Evolutionary conservation across 257 asterid genomes (phyloP), one percentile per base, ranked within the genome.

Genomic region (Penstemon newberryi): DNA sequence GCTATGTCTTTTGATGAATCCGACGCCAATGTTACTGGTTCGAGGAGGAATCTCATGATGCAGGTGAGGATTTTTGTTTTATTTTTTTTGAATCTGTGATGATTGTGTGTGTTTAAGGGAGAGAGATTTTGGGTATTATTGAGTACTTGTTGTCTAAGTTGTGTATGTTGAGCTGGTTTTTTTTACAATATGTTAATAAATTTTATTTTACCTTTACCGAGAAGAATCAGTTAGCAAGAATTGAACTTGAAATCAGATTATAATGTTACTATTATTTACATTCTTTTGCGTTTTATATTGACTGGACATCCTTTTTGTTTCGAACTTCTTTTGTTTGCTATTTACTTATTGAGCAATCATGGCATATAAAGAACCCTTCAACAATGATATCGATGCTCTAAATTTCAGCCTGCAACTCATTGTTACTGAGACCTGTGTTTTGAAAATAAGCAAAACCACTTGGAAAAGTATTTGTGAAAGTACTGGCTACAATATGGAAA

Each of bases 11-110:
- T 93, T 71, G 75, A 71, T 45, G 93, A 82, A 67, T 74, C 60
- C 45, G 80, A 75, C n/a, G 13, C 36, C 2, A 79, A 79, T 72
- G 53, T 78, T 52, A 77, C 85, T 71, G 66, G 76, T 73, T 85
- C 86, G 90, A 79, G 85, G 69, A 80, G 98, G 83, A 80, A 80
- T 78, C 85, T 93, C 51, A 56, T 90, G 90, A 86, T 83, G 90
- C 95, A 89, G 96, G 98, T 90, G 57, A 64, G 33, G 72, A 5
- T 52, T 60, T 71, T 44, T 49, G 18, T 9, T 9, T 15, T 52
- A 15, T 15, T 15, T 25, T 43, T 5, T 45, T 73, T 33, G 51
- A 44, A 38, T 53, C 45, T 57, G 44, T 36, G 57, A 13, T 72
- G 19, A 57, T 19, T 47, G 12, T 70, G 13, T 55, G 45, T 60